Base-by-base conservation (phyloP, 805 yeast genomes). In the Kregervanrija fluxuum region DNA sequence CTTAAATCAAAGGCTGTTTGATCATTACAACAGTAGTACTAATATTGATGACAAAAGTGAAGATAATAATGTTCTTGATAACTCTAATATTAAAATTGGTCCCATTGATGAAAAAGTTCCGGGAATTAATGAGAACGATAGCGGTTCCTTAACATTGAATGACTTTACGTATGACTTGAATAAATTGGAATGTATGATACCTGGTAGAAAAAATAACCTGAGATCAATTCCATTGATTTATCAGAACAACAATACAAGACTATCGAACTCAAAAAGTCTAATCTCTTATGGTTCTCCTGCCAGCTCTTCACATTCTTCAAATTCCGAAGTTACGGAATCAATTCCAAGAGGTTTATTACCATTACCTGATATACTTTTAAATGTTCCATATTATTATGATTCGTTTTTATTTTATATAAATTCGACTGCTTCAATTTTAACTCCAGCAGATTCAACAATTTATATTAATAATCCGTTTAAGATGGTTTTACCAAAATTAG, bases 401-500 rank as follows among this genome's bases (percentile, higher is more conserved):
- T 66, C 80, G 15, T 78, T 84, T 62, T 79, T 79, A 48, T 80
- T 80, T 49, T 85, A 76, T 68, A 62, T 78, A 8, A 68, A 77
- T 41, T 74, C 76, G 11, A 82, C 86, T 0, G 75, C 90, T 1
- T 70, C 69, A 33, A 65, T 73, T 22, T 67, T 84, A 14, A 85
- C 81, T 5, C 89, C 90, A 0, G 80, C 85, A 0, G 86, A 86
- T 9, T 66, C 74, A 3, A 57, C 67, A 8, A 54, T 72, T 2
- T 80, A 80, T 53, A 77, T 75, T 12, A 80, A 82, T 52, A 85
- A 84, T 52, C 95, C 95, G 0, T 84, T 83, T 63, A 72, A 73
- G 48, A 71, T 71, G 11, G 65, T 82, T 8, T 60, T 85, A 11
- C 91, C 93, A 0, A 75, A 74, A 52, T 69, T 85, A 73, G 88